Base-by-base conservation (phyloP, 305 asterid genomes). In the Andrographis paniculata region DNA sequence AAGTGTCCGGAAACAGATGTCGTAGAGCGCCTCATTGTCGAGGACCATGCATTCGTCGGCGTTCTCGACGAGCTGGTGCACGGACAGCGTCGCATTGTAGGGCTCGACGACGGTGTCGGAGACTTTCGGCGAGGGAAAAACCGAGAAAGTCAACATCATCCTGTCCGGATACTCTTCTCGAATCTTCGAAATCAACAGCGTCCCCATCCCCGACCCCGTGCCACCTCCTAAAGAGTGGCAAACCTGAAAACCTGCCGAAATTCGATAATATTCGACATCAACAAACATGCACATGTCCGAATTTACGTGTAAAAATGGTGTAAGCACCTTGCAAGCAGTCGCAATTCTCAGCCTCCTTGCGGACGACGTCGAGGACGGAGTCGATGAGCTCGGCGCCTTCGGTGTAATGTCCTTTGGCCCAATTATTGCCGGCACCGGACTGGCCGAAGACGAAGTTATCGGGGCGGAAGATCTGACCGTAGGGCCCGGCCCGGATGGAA, bases 191-290 rank as follows among this genome's bases (percentile, higher is more conserved):
- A 84, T 84, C 73, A 84, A 52, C 19, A 84, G 95, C 56, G 93
- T 84, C 48, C 93, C 95, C 95, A 84, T 84, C 60, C 95, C 95
- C 46, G 95, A 84, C 20, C 95, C 95, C 12, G 95, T 84, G 47
- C 95, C 94, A 15, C 94, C 94, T 61, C 94, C 94, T 20, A 83
- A 91, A 9, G 94, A 83, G 72, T 84, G 94, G 19, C 94, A 84
- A 17, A 84, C 93, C 69, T 84, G 95, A 62, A 84, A 84, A 60
- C 95, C 95, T 84, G 93, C n/a, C 10, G 33, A 27, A 27, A 27
- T 27, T 27, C 6, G 10, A 27, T 27, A 6, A 27, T 66, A 66
- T 73, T 69, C 18, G 74, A 69, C 31, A 73, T 73, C 55, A 73
- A 56, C 39, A 33, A 11, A 2, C 14, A 33, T 8, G 10, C 2